Evolutionary conservation across 441 rosid species (phyloP).

Genomic region (Aquilaria agallochum): DNA sequence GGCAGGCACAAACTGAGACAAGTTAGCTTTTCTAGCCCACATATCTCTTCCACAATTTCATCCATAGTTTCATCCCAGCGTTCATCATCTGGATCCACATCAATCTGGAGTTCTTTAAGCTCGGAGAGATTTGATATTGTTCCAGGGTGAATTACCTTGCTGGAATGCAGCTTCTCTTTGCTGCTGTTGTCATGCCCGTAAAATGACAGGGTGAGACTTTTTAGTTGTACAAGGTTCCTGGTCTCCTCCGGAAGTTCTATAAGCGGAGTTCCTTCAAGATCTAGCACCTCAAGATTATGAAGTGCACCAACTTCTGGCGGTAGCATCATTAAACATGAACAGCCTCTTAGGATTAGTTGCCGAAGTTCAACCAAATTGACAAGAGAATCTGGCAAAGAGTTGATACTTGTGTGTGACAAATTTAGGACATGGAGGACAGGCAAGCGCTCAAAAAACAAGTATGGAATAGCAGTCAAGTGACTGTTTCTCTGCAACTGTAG

Average conservation of each 20-base stretch:
- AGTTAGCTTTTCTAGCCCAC: background rate
- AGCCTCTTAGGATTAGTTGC: conserved; percentile 14
- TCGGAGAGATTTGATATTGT: background rate
- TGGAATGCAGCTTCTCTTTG: background rate
- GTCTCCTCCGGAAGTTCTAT: conserved; percentile 9
- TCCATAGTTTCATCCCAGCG: conserved; percentile 16
- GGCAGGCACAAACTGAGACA: conserved; percentile 12
- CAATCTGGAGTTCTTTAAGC: conserved; percentile 9
- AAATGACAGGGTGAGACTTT: conserved; percentile 15
- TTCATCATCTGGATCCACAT: conserved; percentile 8
- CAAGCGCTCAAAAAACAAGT: conserved; percentile 12
- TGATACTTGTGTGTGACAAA: conserved; percentile 15
- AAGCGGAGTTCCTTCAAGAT: conserved; percentile 22
- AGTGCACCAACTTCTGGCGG: conserved; percentile 19
- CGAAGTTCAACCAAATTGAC: conserved; percentile 8
- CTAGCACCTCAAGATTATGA: conserved; percentile 21
- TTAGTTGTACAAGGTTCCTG: background rate
- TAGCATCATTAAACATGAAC: conserved; percentile 7
- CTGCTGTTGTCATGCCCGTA: background rate
- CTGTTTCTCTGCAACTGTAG: conserved; percentile 16
- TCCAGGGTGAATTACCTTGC: conserved; percentile 1
- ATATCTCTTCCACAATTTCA: conserved; percentile 7
- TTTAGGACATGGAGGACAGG: conserved; percentile 16
- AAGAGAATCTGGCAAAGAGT: conserved; percentile 18
- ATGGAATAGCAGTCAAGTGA: conserved; percentile 11